Conservation (phyloP, 2,329 filamentous ascomycete genomes). For the Dryadomyces quercus-mongolicae region DNA sequence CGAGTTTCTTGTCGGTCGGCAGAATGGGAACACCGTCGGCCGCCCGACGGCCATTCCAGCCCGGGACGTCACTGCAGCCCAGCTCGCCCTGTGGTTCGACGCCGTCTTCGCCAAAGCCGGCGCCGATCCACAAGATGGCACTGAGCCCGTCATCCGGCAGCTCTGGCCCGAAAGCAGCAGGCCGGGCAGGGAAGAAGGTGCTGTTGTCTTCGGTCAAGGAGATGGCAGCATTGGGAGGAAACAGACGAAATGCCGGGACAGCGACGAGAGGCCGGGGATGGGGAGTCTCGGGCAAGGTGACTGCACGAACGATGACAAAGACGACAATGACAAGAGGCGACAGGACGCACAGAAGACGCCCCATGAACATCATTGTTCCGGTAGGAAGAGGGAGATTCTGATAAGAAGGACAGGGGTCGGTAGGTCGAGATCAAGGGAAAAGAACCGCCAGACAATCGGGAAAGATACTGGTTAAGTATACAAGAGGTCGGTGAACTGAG, state of each 20-base stretch:
- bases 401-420: background rate
- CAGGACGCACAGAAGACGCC: conserved; percentile 6
- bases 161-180: conserved; percentile 81
- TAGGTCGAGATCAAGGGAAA: background rate
- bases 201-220: conserved; percentile 96
- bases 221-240: conserved; percentile 90
- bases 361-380: background rate
- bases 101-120: conserved; percentile 74
- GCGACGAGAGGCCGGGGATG: background rate
- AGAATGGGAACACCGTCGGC: conserved; percentile 22
- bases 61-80: conserved; percentile 88
- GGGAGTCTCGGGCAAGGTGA: background rate
- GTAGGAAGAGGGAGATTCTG: background rate
- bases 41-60: conserved; percentile 56
- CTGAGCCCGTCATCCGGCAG: conserved; percentile 68
- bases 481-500: too few species aligned
- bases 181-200: conserved; percentile 87
- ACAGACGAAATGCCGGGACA: conserved; percentile 54
- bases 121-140: conserved; percentile 86
- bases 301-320: conserved; percentile 4
- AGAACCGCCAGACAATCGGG: too few species aligned
- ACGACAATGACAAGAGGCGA: conserved; percentile 1
- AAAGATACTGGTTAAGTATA: too few species aligned
- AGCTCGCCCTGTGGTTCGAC: conserved; percentile 68
- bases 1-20: conserved; percentile 27